Evolutionary conservation across 768 basidiomycete genomes (phyloP), one percentile per base, ranked within the genome.

Genomic region (Boletellus ananiceps): DNA sequence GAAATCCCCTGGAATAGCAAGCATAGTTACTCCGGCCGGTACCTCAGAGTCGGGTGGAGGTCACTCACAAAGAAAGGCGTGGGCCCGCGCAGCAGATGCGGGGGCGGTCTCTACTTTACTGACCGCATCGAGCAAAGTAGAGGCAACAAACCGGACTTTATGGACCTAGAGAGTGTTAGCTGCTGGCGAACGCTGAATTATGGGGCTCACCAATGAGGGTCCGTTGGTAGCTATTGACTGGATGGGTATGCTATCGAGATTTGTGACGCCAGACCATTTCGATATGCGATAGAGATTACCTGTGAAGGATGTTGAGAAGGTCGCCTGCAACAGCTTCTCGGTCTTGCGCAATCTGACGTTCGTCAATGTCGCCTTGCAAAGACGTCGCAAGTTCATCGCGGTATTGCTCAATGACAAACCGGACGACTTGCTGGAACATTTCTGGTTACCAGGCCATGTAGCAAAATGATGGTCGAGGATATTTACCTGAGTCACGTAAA

Each of bases 91-190:
- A 38, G 88, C 88, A 38, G 83, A 86, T 6, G 79, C 85, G 49
- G 86, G 86, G 13, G 85, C 84, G 7, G 82, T 86, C 61, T 88
- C 87, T 41, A 83, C 86, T 68, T 87, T 86, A 43, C 84, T 76
- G 31, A 94, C 86, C 15, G 88, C 82, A 62, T 93, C 91, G 51
- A 94, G 74, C 44, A 95, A 71, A 2, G 90, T 92, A 12, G 90
- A 93, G 14, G 93, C 93, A 33, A 94, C 90, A 65, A 92, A 94
- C 50, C 93, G 84, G 54, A 94, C 91, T 76, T 94, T 94, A 64
- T 89, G 85, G 14, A 94, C 89, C 83, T 86, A 54, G 31, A 70
- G 54, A 27, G 16, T 35, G 18, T 58, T 39, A 49, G 29, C 18
- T 14, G 13, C 18, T 21, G 16, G 21, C 29, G 42, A 13, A 13